Base-by-base conservation (phyloP, 805 yeast genomes). In the Kazachstania bromeliacearum region DNA sequence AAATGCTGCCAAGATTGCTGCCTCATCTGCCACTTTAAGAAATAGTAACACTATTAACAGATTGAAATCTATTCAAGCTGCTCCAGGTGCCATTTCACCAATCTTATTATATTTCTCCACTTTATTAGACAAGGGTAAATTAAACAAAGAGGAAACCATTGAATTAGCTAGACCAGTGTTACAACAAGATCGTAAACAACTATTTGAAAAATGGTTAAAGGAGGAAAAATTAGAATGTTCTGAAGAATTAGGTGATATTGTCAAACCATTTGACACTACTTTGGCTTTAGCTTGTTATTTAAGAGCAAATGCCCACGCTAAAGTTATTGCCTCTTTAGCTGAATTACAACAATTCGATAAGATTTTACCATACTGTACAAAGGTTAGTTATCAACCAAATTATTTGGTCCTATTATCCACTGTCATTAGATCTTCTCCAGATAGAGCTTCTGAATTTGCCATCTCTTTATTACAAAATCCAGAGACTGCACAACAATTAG, bases 161-260 rank as follows among this genome's bases (percentile, higher is more conserved):
- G 98, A 92, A 64, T 77, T 92, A 50, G 96, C 95, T 16, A 80
- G 79, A 57, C 97, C 98, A 7, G 94, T 92, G 4, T 70, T 92
- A 56, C 95, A 85, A 64, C 96, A 88, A 67, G 94, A 85, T 60
- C 82, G 96, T 59, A 81, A 84, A 55, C 94, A 85, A 45, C 68
- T 94, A 45, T 79, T 92, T 46, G 98, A 92, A 64, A 92, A 89
- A 66, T 92, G 96, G 88, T 74, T 92, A 60, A 82, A 80, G 59
- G 97, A 92, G 62, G 94, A 87, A 59, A 92, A 92, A 63, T 73
- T 92, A 47, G 88, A 89, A 43, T 77, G 82, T 35, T 84, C 95
- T n/a, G 99, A 92, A 66, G 96, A 88, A 63, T 73, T 92, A 46
- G 99, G 98, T 67, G 99, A 92, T 58, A 73, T 87, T 53, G 92